Evolutionary conservation across 2,329 filamentous ascomycete species (phyloP).

Genomic region (Didymella segeticola): DNA sequence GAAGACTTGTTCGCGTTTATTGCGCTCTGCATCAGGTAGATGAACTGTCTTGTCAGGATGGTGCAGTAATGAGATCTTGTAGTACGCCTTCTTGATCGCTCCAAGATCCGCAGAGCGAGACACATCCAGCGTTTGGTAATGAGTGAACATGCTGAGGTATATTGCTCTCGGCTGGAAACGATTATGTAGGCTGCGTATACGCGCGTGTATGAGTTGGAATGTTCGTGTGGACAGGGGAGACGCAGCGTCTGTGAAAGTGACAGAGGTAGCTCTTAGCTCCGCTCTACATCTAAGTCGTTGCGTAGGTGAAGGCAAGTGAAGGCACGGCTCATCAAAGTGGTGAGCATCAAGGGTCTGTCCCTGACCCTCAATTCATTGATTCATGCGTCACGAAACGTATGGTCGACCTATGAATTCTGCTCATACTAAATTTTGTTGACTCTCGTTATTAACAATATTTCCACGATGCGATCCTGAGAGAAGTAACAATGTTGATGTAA

Average conservation of each 20-base stretch:
- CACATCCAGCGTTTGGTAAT: background rate
- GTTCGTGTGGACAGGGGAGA: too few relatives aligned
- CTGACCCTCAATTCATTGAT: background rate
- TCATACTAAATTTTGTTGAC: too few relatives aligned
- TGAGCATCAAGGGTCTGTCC: background rate
- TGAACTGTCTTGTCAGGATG: slow-evolving; percentile 5
- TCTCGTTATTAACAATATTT: too few relatives aligned
- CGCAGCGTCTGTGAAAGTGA: too few relatives aligned
- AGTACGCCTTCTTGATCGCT: slow-evolving; percentile 2
- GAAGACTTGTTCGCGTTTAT: background rate
- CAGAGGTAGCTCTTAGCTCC: background rate
- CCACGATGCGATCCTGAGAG: too few relatives aligned
- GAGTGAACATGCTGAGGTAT: background rate
- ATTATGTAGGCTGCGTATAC: too few relatives aligned
- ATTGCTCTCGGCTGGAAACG: too few relatives aligned
- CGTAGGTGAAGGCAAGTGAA: background rate
- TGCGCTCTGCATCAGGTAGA: background rate
- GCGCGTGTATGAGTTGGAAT: background rate
- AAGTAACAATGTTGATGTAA: too few relatives aligned
- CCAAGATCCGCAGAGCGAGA: background rate
- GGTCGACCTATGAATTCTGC: too few relatives aligned
- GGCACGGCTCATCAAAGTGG: background rate
- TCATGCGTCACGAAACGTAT: background rate
- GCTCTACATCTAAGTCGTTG: background rate
- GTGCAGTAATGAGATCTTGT: background rate